These are phyloP conservation scores for Syncephalastrum sp. DNA, from an alignment of 371 early-diverging fungal genomes.

Conservation along the genomic window DNA sequence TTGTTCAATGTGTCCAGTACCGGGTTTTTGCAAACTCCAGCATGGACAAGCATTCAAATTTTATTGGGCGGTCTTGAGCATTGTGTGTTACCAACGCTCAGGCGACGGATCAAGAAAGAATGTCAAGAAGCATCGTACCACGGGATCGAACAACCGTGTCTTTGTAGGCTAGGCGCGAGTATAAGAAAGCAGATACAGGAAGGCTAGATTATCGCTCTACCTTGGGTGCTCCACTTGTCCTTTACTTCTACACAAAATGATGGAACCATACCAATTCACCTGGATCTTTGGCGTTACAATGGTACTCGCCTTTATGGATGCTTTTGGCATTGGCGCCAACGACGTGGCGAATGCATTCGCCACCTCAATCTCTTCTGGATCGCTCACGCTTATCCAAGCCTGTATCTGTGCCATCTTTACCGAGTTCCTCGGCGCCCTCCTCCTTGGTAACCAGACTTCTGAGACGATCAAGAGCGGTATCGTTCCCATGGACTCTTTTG, in stretches of 20 bases:
- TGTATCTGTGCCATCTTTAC: conserved; percentile 80
- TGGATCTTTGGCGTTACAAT: conserved; percentile 77
- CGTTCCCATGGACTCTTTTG: conserved; percentile 52
- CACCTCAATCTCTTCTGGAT: conserved; percentile 81
- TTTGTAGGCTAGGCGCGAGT: too few relatives aligned
- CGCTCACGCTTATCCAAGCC: conserved; percentile 73
- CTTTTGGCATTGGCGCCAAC: conserved; percentile 79
- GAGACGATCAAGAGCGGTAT: conserved; percentile 82
- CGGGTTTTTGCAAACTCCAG: too few relatives aligned
- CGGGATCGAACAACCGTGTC: too few relatives aligned
- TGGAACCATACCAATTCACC: conserved; percentile 66
- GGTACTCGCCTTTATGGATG: conserved; percentile 66
- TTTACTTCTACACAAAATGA: conserved; percentile 20
- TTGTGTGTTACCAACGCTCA: too few relatives aligned
- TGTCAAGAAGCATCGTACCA: too few relatives aligned
- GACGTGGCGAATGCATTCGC: conserved; percentile 91
- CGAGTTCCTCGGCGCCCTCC: conserved; percentile 81
- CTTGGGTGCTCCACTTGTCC: too few relatives aligned
- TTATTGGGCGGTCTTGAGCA: too few relatives aligned
- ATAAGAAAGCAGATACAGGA: too few relatives aligned
- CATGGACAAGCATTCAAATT: too few relatives aligned
- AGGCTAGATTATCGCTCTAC: too few relatives aligned
- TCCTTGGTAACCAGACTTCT: conserved; percentile 73
- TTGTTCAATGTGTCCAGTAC: too few relatives aligned
- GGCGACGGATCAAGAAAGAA: too few relatives aligned